phyloP scores from a whole-genome alignment of 805 yeast genomes.

The Yarrowia keelungensis region DNA sequence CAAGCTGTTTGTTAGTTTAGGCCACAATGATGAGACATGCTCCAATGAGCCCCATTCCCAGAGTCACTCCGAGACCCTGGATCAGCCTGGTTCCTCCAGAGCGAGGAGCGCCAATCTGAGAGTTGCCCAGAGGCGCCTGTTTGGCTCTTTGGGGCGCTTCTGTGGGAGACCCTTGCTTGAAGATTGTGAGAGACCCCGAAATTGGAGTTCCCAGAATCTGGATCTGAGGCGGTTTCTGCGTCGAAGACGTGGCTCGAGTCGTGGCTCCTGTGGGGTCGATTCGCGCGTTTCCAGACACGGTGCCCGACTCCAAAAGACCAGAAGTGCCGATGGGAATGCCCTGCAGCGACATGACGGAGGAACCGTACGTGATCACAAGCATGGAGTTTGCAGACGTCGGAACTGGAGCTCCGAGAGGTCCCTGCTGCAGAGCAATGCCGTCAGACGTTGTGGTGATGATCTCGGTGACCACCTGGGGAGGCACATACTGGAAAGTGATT shows the following conservation, averaged over 20 bases:
- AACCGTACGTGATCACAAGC: conserved; percentile 10
- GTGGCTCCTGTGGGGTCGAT: conserved; percentile 32
- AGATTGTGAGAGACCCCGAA: conserved; percentile 25
- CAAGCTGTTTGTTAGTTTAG: conserved; percentile 5
- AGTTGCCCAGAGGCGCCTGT: conserved; percentile 13
- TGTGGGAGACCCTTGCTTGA: conserved; percentile 24
- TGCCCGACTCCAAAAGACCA: not conserved
- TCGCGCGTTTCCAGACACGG: conserved; percentile 27
- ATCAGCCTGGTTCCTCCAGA: not conserved
- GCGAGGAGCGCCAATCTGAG: conserved; percentile 10
- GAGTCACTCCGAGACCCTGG: conserved; percentile 4
- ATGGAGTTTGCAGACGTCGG: conserved; percentile 11
- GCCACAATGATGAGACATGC: not conserved
- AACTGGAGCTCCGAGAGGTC: not conserved
- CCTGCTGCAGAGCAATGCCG: not conserved
- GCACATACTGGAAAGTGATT: conserved; percentile 26
- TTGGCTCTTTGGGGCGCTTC: not conserved
- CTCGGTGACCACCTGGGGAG: not conserved
- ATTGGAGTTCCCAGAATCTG: conserved; percentile 19
- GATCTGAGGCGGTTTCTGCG: conserved; percentile 19
- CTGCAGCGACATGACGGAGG: conserved; percentile 27
- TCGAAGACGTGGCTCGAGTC: not conserved
- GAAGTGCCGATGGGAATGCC: conserved; percentile 20
- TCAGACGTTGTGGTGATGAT: conserved; percentile 16
- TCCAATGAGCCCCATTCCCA: conserved; percentile 12